Evolutionary conservation across 768 basidiomycete genomes (phyloP).

Genomic region (Serendipita indica): DNA sequence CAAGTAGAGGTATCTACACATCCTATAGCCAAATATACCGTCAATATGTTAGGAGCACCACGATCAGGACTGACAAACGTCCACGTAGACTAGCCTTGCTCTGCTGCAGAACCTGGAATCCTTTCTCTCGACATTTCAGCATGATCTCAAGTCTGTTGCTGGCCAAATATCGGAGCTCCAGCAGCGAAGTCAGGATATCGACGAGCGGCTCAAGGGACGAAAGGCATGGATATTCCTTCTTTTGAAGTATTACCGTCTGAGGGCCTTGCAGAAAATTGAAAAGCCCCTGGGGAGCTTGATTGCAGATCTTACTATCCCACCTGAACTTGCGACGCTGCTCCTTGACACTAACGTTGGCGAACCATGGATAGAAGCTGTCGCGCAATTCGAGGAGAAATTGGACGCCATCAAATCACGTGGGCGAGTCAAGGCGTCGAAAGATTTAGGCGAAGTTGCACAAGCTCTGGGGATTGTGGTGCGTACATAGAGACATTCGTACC

Average conservation of each 20-base stretch:
- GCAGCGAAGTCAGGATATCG: conserved; percentile 78
- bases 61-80: background rate
- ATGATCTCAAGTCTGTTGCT: conserved; percentile 84
- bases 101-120: conserved; percentile 77
- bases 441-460: conserved; percentile 69
- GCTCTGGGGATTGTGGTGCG: conserved; percentile 78
- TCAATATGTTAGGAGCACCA: background rate
- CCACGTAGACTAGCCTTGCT: conserved; percentile 59
- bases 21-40: no score
- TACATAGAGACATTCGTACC: conserved; percentile 11
- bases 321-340: conserved; percentile 55
- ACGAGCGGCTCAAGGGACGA: conserved; percentile 68
- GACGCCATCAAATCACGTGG: conserved; percentile 53
- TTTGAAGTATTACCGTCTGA: background rate
- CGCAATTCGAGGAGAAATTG: conserved; percentile 66
- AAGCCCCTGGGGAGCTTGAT: conserved; percentile 71
- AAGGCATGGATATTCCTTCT: conserved; percentile 33
- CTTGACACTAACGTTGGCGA: conserved; percentile 78
- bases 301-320: conserved; percentile 68
- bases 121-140: conserved; percentile 91
- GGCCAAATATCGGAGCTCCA: conserved; percentile 94
- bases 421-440: conserved; percentile 75
- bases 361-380: conserved; percentile 70
- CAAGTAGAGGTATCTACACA: conserved; percentile 65
- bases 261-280: conserved; percentile 62